Evolutionary conservation across 2,329 filamentous ascomycete species (phyloP).

Genomic region (Trichoderma afroharzianum): DNA sequence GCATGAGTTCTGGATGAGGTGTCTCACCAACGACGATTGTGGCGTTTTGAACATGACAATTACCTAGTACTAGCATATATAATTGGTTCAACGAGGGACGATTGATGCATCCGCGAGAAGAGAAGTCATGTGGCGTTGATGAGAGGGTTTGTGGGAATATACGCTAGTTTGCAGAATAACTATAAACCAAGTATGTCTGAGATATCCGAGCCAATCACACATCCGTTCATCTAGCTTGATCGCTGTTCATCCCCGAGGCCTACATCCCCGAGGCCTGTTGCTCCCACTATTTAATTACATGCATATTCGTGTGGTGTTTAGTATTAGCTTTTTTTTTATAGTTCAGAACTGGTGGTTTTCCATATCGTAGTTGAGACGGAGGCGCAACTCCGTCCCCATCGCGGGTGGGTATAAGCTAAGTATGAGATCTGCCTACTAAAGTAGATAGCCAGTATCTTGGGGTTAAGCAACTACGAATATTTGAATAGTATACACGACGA

Average conservation of each 20-base stretch:
- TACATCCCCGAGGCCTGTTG: background rate
- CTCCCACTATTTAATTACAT: background rate
- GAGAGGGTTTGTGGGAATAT: background rate
- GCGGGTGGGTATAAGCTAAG: background rate
- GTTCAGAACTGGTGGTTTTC: background rate
- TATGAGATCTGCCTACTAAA: background rate
- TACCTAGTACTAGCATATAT: background rate
- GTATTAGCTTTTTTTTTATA: background rate
- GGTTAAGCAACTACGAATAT: background rate
- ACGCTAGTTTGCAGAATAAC: slow-evolving; percentile 5
- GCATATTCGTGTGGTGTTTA: background rate
- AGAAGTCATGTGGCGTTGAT: background rate
- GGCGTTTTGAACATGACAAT: slow-evolving; percentile 15
- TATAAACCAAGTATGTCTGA: slow-evolving; percentile 1
- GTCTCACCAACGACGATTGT: background rate
- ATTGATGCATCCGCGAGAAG: background rate
- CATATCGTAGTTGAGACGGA: slow-evolving; percentile 15
- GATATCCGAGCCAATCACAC: background rate
- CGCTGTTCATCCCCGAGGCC: background rate
- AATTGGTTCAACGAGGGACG: background rate
- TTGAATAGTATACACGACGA: background rate
- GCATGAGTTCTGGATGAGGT: slow-evolving; percentile 1
- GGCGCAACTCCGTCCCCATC: slow-evolving; percentile 20
- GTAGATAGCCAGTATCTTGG: background rate
- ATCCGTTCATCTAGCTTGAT: background rate